Base-by-base conservation (phyloP, 2,329 filamentous ascomycete genomes). In the Neonectria sp. region DNA sequence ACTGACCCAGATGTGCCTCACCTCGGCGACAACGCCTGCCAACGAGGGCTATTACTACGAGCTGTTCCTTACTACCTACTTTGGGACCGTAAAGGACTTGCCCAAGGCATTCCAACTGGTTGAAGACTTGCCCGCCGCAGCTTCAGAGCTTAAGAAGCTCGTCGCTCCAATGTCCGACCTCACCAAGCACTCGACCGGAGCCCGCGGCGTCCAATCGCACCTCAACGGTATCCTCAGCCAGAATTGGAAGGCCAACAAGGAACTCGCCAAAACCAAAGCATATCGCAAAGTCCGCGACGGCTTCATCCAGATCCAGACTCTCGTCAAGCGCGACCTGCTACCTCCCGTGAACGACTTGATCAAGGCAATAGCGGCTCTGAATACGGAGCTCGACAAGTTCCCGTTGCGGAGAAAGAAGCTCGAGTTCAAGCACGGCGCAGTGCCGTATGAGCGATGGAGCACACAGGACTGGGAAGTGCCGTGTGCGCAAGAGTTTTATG, bases 181-280 rank as follows among this genome's bases (percentile, higher is more conserved):
- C 33, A 64, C 17, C 25, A 67, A 64, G 24, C 61, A 64, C 27
- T 49, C 21, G 12, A 29, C 48, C 1, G 24, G 33, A 9, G 65
- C 37, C 0, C 33, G 45, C 9, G 49, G 25, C 4, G 56, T 31
- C 4, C 35, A 33, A 7, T 24, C 51, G 2, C 52, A 55, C 15
- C 52, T 65, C 21, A 52, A 60, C 55, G 53, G 35, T 3, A 51
- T 68, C 1, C 45, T 65, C 13, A 37, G 29, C 9, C 51, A 56
- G 17, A 64, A 61, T 21, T 68, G 61, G 65, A 55, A 60, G 21
- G 53, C 52, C 24, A 68, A 66, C 29, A 55, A 60, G 53, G 63
- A 68, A 11, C 59, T 68, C 6, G 37, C 66, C 1, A 68, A 63
- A 25, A 66, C 63, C 2, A 43, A 35, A 2, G 27, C 63, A 1